Evolutionary conservation across 2,329 filamentous ascomycete species (phyloP), one percentile per base, ranked within the genome.

Genomic region (Botrytis galanthina): DNA sequence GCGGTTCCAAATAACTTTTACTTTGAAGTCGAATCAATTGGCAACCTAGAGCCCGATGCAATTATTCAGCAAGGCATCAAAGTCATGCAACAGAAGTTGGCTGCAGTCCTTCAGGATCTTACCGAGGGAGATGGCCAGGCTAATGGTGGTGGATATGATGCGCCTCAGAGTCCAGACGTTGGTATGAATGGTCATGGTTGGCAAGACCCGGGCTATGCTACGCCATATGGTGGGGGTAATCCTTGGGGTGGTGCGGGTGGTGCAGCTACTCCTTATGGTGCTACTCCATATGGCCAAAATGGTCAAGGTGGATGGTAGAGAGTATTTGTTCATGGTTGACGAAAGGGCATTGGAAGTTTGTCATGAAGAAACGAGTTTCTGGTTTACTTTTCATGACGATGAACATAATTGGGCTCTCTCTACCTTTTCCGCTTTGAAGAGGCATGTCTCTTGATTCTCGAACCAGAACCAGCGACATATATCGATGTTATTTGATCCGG

Each of bases 41-140:
- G 96, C 51, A 93, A 91, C 78, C 89, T 98, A 75, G 93, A 96
- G 44, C 95, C 96, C 0, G 95, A 99, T 80, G 88, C 90, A 75
- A 96, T 98, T 78, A 90, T 99, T 70, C 91, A 95, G 79, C 90
- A 94, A 79, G 95, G 94, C 48, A 97, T 99, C 82, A 90, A 92
- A 76, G 92, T 94, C 42, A 85, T 99, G 73, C 96, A 98, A 82
- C 89, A 92, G 77, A 99, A 99, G 84, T 89, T 99, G 51, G 96
- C 95, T 3, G 87, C 87, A 6, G 88, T 98, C 57, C 91, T 97
- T 75, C 86, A 89, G 74, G 88, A 89, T 83, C 92, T 77, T 86
- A 87, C 71, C 88, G 89, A 75, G 82, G 84, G 83, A 64, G 87
- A 88, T 70, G 86, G 85, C 54, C 89, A 89, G 74, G 86, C 82